These are phyloP conservation scores for Leccinum variicolor DNA, from an alignment of 768 basidiomycete genomes.

Conservation along the genomic window DNA sequence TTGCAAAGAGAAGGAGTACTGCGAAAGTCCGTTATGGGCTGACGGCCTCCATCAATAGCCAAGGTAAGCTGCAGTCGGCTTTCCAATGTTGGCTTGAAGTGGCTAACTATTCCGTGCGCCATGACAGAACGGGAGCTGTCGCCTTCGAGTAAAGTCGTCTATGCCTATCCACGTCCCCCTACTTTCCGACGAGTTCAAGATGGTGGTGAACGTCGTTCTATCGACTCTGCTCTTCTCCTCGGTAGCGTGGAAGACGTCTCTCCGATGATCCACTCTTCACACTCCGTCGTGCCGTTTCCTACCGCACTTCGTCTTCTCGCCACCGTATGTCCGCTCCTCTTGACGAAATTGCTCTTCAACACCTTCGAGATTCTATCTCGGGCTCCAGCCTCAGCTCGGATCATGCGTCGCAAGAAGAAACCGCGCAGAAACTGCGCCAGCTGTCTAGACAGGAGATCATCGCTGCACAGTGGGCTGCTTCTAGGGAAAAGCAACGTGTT, in stretches of 20 bases:
- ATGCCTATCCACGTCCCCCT: slow-evolving; percentile 78
- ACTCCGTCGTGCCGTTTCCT: no score
- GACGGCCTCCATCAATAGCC: slow-evolving; percentile 51
- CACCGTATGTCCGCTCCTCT: no score
- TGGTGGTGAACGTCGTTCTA: slow-evolving; percentile 72
- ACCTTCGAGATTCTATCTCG: no score
- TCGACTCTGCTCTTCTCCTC: slow-evolving; percentile 72
- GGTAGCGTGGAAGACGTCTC: slow-evolving; percentile 73
- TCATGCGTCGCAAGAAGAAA: no score
- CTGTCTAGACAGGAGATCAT: no score
- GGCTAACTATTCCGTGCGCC: slow-evolving; percentile 9
- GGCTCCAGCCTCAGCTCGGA: no score
- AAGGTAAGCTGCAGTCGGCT: slow-evolving; percentile 47
- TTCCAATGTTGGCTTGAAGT: background rate
- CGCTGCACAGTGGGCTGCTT: no score
- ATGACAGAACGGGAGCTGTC: slow-evolving; percentile 69
- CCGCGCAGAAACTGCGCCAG: no score
- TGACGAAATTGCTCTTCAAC: no score
- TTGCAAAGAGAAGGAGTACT: slow-evolving; percentile 73
- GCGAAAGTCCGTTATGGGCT: slow-evolving; percentile 83
- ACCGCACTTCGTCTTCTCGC: no score
- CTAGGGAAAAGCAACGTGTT: no score
- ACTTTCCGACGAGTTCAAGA: slow-evolving; percentile 57
- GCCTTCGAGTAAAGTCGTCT: slow-evolving; percentile 80
- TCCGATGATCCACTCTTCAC: slow-evolving; percentile 88